Evolutionary conservation across 345 rosid genomes (phyloP), one percentile per base, ranked within the genome.

Genomic region (Eucalyptus curtisii): DNA sequence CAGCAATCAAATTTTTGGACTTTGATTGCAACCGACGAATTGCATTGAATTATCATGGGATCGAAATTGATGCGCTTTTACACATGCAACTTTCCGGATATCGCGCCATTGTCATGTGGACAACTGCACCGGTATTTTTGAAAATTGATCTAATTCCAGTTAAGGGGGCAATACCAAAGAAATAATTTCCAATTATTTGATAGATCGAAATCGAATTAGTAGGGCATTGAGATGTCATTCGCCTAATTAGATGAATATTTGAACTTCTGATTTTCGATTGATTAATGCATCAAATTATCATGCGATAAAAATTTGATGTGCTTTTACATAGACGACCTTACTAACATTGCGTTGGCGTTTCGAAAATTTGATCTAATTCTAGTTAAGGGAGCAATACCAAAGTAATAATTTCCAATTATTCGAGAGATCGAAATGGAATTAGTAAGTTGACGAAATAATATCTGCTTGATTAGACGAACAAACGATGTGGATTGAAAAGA

Each of bases 391-490:
- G 25, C 22, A 50, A 6, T 50, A 50, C 55, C 1, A 17, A 50
- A 20, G 59, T 7, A 20, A 8, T 53, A 7, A 53, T 3, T 53
- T 20, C 10, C 8, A 20, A 22, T 22, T 20, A 20, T 53, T 53
- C 8, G 25, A 53, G 8, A 53, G 27, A 20, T 20, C 4, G 12
- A 53, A 22, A 53, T 53, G 2, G 4, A 53, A 20, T 20, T 8
- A 53, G 4, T 8, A 5, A 53, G 4, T 7, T 7, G 16, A 0
- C 1, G 3, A n/a, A n/a, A 4, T 64, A 30, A 7, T 13, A 15
- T 24, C 3, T 2, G 0, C 76, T 15, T 64, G n/a, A 64, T 1
- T 27, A n/a, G 17, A 64, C 0, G 37, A 64, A 14, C 8, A 0
- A n/a, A 64, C 0, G 10, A n/a, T n/a, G 13, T 14, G 20, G 0